Evolutionary conservation across 257 asterid genomes (phyloP).

Genomic region (Nicotiana paniculata): DNA sequence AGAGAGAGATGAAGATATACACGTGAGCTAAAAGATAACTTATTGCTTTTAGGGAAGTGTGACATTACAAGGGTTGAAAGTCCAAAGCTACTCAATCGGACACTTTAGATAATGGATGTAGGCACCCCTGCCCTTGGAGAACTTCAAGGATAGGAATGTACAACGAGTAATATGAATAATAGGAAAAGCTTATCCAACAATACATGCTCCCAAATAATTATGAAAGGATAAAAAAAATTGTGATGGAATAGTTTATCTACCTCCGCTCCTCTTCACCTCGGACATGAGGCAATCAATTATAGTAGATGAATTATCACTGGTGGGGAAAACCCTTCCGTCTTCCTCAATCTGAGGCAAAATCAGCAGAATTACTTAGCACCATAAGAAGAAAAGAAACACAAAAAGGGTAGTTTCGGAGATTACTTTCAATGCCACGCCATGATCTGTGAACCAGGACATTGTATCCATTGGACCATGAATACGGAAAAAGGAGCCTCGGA

Average conservation of each 20-base stretch:
- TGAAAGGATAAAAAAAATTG: background rate
- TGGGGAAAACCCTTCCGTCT: slow-evolving; percentile 94
- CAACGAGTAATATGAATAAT: background rate
- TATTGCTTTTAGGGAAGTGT: background rate
- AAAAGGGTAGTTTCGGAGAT: slow-evolving; percentile 7
- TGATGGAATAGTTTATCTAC: slow-evolving; percentile 31
- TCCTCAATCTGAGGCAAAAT: slow-evolving; percentile 55
- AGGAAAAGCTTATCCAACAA: background rate
- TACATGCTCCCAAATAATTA: background rate
- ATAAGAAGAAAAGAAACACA: background rate
- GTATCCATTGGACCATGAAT: slow-evolving; percentile 81
- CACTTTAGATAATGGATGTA: background rate
- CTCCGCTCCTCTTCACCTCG: slow-evolving; percentile 79
- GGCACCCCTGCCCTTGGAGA: background rate
- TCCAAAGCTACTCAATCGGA: background rate
- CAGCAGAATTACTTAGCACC: slow-evolving; percentile 11
- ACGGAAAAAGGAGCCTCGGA: slow-evolving; percentile 85
- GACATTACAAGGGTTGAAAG: background rate
- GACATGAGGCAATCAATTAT: slow-evolving; percentile 74
- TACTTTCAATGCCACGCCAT: slow-evolving; percentile 80
- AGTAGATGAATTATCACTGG: slow-evolving; percentile 77
- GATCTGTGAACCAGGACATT: slow-evolving; percentile 84
- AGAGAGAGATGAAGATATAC: background rate
- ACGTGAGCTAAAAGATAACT: background rate
- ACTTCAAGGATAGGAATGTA: background rate